Evolutionary conservation across 1,284 basidiomycete genomes (phyloP).

Genomic region (Abortiporus biennis): DNA sequence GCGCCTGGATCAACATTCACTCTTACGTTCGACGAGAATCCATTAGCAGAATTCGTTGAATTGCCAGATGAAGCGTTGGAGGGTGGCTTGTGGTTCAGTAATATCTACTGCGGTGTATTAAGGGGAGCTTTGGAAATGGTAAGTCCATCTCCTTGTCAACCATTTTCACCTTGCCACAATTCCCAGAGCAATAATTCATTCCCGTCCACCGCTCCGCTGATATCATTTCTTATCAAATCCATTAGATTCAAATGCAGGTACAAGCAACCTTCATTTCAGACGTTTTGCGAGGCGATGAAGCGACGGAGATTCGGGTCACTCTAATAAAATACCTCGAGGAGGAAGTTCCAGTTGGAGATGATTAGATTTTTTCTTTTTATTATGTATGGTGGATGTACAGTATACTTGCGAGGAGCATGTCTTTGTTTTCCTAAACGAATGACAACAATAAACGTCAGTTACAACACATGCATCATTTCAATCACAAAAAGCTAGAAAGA

Average conservation of each 20-base stretch:
- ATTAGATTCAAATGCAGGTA: constrained; percentile 94
- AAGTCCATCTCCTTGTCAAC: constrained; percentile 19
- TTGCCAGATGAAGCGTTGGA: constrained; percentile 90
- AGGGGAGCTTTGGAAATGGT: constrained; percentile 97
- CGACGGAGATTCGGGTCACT: constrained; percentile 89
- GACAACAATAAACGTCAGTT: neutral
- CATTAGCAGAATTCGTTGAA: constrained; percentile 95
- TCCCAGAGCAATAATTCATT: too few species aligned
- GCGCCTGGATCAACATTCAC: constrained; percentile 60
- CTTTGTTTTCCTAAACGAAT: neutral
- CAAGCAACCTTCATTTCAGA: constrained; percentile 89
- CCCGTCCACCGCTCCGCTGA: too few species aligned
- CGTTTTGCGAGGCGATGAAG: constrained; percentile 87
- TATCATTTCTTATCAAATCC: too few species aligned
- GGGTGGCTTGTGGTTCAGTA: constrained; percentile 95
- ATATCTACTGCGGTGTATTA: constrained; percentile 91
- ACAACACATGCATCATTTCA: neutral
- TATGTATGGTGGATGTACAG: neutral
- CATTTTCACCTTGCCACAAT: too few species aligned
- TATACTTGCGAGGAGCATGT: neutral
- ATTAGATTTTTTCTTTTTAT: constrained; percentile 35
- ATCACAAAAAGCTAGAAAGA: neutral
- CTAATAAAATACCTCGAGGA: constrained; percentile 93
- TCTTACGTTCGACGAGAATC: constrained; percentile 92
- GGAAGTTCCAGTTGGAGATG: constrained; percentile 80